Evolutionary conservation across 345 rosid genomes (phyloP), one percentile per base, ranked within the genome.

Genomic region (Rubroshorea leprosula): DNA sequence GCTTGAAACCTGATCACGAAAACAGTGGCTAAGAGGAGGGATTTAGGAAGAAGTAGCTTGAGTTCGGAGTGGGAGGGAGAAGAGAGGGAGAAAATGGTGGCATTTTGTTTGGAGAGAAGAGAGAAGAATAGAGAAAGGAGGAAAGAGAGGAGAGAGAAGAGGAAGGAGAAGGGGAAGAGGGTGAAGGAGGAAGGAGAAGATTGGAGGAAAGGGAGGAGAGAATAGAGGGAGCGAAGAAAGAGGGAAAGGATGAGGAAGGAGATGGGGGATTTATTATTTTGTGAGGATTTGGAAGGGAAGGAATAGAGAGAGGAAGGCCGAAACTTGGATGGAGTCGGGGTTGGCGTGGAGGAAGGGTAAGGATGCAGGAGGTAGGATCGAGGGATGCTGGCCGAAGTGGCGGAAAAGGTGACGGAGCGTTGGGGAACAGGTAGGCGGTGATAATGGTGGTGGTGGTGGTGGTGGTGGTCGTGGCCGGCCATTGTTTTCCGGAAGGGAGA

Each of bases 1-100:
- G 98, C 90, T 68, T 86, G 98, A 51, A 92, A 92, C 21, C 96
- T 74, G 48, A 92, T 79, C 24, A 88, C 85, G 55, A 92, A 84
- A 20, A 92, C 87, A 16, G 74, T 66, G 8, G 87, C 79, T 41
- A 86, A 67, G 24, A 92, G 61, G 9, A 66, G 49, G 0, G 95
- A 82, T 71, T 83, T 92, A 19, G 68, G 63, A 23, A 82, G 63
- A 17, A 88, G 24, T 29, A 76, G 70, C 49, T 61, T 84, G 70
- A 73, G 75, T 51, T 87, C 94, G 51, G 89, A 64, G 2, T 45
- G 61, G 44, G 87, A 74, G 57, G 86, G 75, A 23, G 80, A 68
- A 0, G 77, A 47, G 17, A 87, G 61, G 0, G 83, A 64, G 63
- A 76, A 60, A 14, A 69, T 49, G 26, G 80, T 57, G 15, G 56